Evolutionary conservation across 148 eudicot genomes (phyloP), one percentile per base, ranked within the genome.

Genomic region (Gaultheria prostrata): DNA sequence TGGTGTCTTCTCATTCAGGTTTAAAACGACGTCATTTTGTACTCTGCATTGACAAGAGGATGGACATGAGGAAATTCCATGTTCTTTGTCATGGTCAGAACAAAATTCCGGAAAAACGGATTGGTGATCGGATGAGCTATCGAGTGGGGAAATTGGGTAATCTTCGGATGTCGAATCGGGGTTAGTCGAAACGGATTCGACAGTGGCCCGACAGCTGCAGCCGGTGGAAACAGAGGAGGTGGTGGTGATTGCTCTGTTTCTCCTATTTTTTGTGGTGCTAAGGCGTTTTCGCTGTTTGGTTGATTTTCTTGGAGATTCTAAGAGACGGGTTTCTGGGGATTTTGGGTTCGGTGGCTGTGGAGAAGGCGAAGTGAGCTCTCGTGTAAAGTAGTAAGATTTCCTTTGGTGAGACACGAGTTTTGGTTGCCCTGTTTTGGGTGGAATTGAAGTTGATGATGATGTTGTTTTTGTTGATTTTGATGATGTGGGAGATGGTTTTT

Each of bases 301-400:
- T 35, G 93, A 89, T 76, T 86, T 89, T 80, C 84, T 84, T 33
- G 88, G 87, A 0, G 88, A 88, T 45, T 87, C 89, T n/a, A 79
- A 50, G 39, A 51, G 10, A 26, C 54, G 56, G 32, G 26, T 39
- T 17, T 81, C 80, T 8, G 57, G 33, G 24, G n/a, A 4, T 80
- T 79, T 61, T 9, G 53, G 51, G 12, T 0, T 43, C 8, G 65
- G 6, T 9, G 83, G 45, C 53, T 84, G 56, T 8, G 59, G 76
- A 21, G 72, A 28, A 67, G 67, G 78, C 20, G 72, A 54, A 45
- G 83, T 76, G 79, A 87, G 86, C 18, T 93, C 95, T 88, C 98
- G 87, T 7, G 91, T 82, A 79, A 92, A 89, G 76, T 95, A 89
- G 86, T 95, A 93, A n/a, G 98, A 95, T 49, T 89, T 87, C 80